These are phyloP conservation scores for Vicia faba DNA, from an alignment of 306 rosid genomes.

Conservation along the genomic window DNA sequence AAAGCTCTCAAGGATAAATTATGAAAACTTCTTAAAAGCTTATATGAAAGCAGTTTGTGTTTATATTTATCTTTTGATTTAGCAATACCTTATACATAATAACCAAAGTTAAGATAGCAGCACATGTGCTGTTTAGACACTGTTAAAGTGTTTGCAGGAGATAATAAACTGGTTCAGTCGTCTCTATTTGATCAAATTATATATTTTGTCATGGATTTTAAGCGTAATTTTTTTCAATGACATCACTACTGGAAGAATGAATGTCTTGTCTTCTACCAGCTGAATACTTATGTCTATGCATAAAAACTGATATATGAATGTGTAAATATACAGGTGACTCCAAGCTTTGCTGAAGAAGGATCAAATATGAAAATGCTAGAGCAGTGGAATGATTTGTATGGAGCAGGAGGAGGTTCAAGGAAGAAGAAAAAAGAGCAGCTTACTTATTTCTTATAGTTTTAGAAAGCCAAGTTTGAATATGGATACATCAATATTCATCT, in stretches of 20 bases:
- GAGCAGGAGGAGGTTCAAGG: conserved; percentile 98
- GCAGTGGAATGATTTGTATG: conserved; percentile 85
- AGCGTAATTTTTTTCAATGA: not conserved
- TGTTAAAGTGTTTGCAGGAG: too few relatives aligned
- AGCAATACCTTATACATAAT: too few relatives aligned
- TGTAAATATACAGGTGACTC: conserved; percentile 66
- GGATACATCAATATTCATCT: conserved; percentile 27
- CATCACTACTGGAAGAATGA: not conserved
- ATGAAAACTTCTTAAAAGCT: too few relatives aligned
- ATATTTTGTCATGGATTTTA: not conserved
- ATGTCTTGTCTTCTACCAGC: not conserved
- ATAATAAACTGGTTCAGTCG: too few relatives aligned
- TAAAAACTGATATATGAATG: not conserved
- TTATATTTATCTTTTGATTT: too few relatives aligned
- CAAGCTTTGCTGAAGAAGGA: conserved; percentile 87
- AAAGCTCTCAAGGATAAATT: not conserved
- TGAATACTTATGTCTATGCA: not conserved
- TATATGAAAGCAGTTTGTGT: too few relatives aligned
- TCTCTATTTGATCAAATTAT: not conserved
- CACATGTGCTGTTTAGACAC: too few relatives aligned
- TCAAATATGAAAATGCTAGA: conserved; percentile 76
- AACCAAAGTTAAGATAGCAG: too few relatives aligned
- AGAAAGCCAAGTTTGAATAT: conserved; percentile 8
- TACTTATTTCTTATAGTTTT: conserved; percentile 73
- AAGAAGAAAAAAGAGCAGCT: conserved; percentile 87